Percentiles rank a stretch among this genome's conserved stretches.
phyloP scores from a whole-genome alignment of 2,329 filamentous ascomycete genomes.

The Westerdykella aurantiaca region DNA sequence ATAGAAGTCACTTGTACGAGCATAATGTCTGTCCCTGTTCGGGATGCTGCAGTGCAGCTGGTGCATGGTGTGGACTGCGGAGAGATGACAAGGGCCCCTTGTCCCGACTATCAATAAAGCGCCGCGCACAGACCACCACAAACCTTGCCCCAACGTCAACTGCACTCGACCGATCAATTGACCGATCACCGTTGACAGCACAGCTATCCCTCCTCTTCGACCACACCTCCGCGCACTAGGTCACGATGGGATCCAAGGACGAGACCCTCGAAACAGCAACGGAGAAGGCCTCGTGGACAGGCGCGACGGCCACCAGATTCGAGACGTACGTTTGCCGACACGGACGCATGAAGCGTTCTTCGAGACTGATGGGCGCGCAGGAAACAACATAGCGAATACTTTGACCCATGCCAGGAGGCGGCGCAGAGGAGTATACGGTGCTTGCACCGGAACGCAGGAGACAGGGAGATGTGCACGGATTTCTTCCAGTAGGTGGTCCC shows the following conservation, averaged over 20 bases:
- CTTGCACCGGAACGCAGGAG: conserved; percentile 79
- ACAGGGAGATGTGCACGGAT: conserved; percentile 83
- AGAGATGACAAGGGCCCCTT: no score
- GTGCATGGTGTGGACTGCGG: no score
- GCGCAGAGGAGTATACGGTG: conserved; percentile 81
- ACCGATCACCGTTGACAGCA: conserved; percentile 2
- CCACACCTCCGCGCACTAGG: no score
- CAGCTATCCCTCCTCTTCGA: conserved; percentile 1
- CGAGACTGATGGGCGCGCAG: conserved; percentile 44
- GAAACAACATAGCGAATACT: conserved; percentile 83
- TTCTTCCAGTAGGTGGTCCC: conserved; percentile 71
- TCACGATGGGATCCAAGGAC: conserved; percentile 11
- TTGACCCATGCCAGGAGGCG: conserved; percentile 92
- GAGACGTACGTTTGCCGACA: conserved; percentile 29
- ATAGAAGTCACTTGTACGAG: no score
- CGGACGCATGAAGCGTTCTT: no score
- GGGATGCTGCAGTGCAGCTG: no score
- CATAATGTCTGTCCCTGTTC: no score
- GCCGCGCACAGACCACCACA: conserved; percentile 1
- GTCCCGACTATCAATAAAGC: conserved; percentile 4
- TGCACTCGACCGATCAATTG: conserved; percentile 1
- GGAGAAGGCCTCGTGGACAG: conserved; percentile 11
- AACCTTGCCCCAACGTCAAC: conserved; percentile 9
- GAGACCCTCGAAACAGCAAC: conserved; percentile 8
- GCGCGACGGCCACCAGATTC: conserved; percentile 36